These are phyloP conservation scores for Coemansia sp. DNA, from an alignment of 192 early-diverging fungal species.

Conservation along the genomic window DNA sequence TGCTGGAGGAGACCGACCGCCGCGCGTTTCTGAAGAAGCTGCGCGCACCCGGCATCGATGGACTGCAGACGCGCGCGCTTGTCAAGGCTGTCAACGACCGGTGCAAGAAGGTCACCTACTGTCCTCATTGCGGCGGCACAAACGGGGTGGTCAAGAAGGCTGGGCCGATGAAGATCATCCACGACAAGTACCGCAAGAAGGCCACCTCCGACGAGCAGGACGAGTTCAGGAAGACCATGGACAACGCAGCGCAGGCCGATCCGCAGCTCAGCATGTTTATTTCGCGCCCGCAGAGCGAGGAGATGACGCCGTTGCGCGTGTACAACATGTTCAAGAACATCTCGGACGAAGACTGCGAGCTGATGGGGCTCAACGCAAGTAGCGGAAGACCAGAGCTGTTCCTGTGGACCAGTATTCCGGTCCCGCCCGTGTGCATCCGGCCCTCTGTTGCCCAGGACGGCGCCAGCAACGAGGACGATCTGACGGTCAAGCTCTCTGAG, in stretches of 20 bases:
- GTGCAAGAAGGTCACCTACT: conserved; percentile 87
- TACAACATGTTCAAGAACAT: conserved; percentile 85
- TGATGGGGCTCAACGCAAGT: conserved; percentile 87
- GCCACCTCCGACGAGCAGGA: conserved; percentile 75
- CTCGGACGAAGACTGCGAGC: conserved; percentile 91
- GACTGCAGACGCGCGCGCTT: conserved; percentile 71
- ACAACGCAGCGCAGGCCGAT: conserved; percentile 67
- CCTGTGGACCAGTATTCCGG: conserved; percentile 92
- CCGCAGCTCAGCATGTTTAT: conserved; percentile 79
- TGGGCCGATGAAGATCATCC: conserved; percentile 90
- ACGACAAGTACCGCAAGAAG: conserved; percentile 91
- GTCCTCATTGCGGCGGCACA: conserved; percentile 76
- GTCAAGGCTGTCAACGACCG: conserved; percentile 80
- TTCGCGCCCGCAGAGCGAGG: conserved; percentile 80
- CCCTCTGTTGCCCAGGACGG: conserved; percentile 94
- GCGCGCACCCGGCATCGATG: conserved; percentile 79
- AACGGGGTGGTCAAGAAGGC: conserved; percentile 97
- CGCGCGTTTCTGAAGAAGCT: conserved; percentile 70
- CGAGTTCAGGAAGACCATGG: conserved; percentile 74
- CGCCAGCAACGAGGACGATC: conserved; percentile 94
- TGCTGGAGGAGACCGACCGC: conserved; percentile 80
- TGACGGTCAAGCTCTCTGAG: conserved; percentile 94
- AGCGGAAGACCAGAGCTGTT: conserved; percentile 89
- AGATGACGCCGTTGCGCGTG: conserved; percentile 90
- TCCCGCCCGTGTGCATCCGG: conserved; percentile 95